Evolutionary conservation across 768 basidiomycete genomes (phyloP), one percentile per base, ranked within the genome.

Genomic region (Daedaleopsis sinensis): DNA sequence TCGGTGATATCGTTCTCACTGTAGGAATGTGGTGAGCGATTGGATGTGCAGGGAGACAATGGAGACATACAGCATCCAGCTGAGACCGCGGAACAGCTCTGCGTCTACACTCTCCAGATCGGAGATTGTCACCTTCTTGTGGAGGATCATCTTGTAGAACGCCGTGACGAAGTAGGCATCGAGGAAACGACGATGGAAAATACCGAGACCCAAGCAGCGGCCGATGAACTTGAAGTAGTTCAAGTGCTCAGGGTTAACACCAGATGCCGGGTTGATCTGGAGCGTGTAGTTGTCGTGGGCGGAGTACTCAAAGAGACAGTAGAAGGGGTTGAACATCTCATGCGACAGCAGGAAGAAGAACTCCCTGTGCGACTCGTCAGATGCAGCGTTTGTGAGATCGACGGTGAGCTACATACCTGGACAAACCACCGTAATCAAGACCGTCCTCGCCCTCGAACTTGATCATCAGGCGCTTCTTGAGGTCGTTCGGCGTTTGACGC

Each of bases 171-270:
- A 99, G 82, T 98, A 98, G 38, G 96, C 96, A 67, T 99, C 97
- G 65, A 99, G 79, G 89, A 99, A 99, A 11, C 97, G 93, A 57
- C 97, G 89, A 73, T 99, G 97, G 88, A 99, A 99, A 73, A 99
- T 98, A 65, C 93, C 96, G 47, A 98, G 84, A 55, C 96, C 95
- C 57, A 98, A 81, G 70, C 91, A 93, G 38, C 97, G 88, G 10
- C 97, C 97, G 66, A 99, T 98, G 76, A 99, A 98, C 79, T 98
- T 98, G 90, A 98, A 98, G 80, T 98, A 99, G 79, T 98, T 98
- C 73, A 99, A 77, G 77, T 99, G 97, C 77, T 99, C 97, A 0
- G 97, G 97, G 75, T 99, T 99, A 68, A 99, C 94, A 46, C 93
- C 93, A 37, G 95, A 97, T 11, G 94, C 95, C 13, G 96, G 96